phyloP scores from a whole-genome alignment of 352 stramenopile genomes.

The Phytopythium boreale region DNA sequence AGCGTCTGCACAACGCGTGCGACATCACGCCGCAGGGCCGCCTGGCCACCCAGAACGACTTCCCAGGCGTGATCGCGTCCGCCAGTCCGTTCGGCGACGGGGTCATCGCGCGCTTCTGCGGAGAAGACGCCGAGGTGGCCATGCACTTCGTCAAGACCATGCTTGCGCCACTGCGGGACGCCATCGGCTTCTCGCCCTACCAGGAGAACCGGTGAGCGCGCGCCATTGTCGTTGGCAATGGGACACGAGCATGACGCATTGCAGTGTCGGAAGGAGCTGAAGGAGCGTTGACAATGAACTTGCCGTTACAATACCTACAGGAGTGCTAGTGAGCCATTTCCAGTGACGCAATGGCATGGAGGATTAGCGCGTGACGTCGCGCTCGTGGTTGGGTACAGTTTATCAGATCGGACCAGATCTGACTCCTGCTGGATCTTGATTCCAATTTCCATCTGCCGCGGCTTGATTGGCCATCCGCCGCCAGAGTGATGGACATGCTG shows the following conservation, averaged over 20 bases:
- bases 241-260: constrained; percentile 30
- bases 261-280: constrained; percentile 4
- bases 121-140: constrained; percentile 52
- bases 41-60: constrained; percentile 38
- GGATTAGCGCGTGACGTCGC: not conserved
- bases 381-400: not conserved
- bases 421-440: not conserved
- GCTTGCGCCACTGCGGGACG: constrained; percentile 46
- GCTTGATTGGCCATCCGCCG: constrained; percentile 3
- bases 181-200: constrained; percentile 64
- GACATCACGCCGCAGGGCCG: constrained; percentile 75
- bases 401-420: not conserved
- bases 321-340: not conserved
- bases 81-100: constrained; percentile 65
- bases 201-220: constrained; percentile 68
- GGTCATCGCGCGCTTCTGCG: constrained; percentile 74
- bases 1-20: constrained; percentile 62
- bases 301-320: too few relatives aligned
- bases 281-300: too few relatives aligned
- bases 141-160: constrained; percentile 63
- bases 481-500: not conserved
- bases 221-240: not conserved
- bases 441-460: not conserved
- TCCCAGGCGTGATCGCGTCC: constrained; percentile 59
- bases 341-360: not conserved